Percentiles rank a stretch among this genome's conserved stretches.
Conservation (phyloP, 805 yeast species). For the Teunomyces aglyptinius region DNA sequence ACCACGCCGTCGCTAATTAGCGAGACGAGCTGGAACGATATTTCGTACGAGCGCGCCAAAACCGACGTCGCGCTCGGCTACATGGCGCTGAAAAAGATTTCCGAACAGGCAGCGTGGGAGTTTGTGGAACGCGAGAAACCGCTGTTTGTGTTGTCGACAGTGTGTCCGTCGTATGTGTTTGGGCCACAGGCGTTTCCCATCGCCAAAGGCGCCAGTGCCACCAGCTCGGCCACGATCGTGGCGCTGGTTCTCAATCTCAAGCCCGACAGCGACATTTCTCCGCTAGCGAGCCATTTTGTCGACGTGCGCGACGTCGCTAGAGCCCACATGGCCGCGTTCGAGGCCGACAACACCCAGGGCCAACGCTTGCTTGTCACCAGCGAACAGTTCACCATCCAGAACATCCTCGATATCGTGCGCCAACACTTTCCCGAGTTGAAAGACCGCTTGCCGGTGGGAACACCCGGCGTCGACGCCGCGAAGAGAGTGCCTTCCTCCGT, state of each 20-base stretch:
- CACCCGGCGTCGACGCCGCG: conserved; percentile 10
- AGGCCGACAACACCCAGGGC: conserved; percentile 12
- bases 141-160: conserved; percentile 6
- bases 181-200: conserved; percentile 22
- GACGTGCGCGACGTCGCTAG: conserved; percentile 16
- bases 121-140: conserved; percentile 9
- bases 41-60: conserved; percentile 17
- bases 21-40: conserved; percentile 16
- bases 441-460: conserved; percentile 15
- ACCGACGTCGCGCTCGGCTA: conserved; percentile 9
- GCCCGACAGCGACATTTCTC: background rate
- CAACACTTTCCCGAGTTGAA: conserved; percentile 22
- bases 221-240: conserved; percentile 14
- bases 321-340: conserved; percentile 15
- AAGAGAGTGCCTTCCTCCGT: background rate
- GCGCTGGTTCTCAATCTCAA: conserved; percentile 9
- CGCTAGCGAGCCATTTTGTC: conserved; percentile 17
- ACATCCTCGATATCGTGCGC: conserved; percentile 18
- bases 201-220: conserved; percentile 9
- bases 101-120: conserved; percentile 18
- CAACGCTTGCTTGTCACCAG: conserved; percentile 30
- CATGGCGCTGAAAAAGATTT: conserved; percentile 11
- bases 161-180: conserved; percentile 21
- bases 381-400: conserved; percentile 17
- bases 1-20: background rate